These are phyloP conservation scores for Pseudofabraea citricarpa DNA, from an alignment of 2,329 filamentous ascomycete genomes.

Conservation along the genomic window DNA sequence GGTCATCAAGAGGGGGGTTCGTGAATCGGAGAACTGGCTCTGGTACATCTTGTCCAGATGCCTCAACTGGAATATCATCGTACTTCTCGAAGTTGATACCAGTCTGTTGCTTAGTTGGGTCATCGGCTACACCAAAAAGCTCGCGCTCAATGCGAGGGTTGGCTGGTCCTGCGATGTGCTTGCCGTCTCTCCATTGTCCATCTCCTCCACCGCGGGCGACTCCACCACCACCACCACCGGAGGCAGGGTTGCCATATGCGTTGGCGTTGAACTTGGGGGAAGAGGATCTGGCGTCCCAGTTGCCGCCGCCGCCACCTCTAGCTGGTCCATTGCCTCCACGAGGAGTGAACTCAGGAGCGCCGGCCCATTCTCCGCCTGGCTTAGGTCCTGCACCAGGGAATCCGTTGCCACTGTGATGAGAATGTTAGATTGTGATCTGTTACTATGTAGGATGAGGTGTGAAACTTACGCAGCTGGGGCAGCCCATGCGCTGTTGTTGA, in stretches of 20 bases:
- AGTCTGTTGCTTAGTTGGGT: constrained; percentile 91
- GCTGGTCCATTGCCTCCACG: constrained; percentile 22
- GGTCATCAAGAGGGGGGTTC: constrained; percentile 92
- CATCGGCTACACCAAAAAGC: constrained; percentile 86
- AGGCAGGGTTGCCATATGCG: constrained; percentile 43
- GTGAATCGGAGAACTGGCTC: constrained; percentile 88
- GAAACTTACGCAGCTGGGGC: constrained; percentile 45
- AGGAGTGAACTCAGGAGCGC: constrained; percentile 32
- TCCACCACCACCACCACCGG: constrained; percentile 37
- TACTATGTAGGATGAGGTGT: too few relatives aligned
- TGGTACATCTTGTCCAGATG: constrained; percentile 87
- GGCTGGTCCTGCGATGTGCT: constrained; percentile 84
- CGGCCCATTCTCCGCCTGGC: constrained; percentile 27
- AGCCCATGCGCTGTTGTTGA: constrained; percentile 61
- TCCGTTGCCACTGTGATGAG: constrained; percentile 28
- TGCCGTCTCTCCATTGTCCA: constrained; percentile 93
- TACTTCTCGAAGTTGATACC: constrained; percentile 99
- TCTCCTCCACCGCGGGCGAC: constrained; percentile 81
- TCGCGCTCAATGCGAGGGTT: constrained; percentile 92
- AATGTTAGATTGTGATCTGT: too few relatives aligned
- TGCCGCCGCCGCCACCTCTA: constrained; percentile 29
- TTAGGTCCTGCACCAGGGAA: constrained; percentile 32
- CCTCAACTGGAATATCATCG: constrained; percentile 98
- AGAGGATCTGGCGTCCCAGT: constrained; percentile 26
- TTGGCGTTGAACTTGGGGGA: constrained; percentile 44